Evolutionary conservation across 352 stramenopile genomes (phyloP).

Genomic region (Phytophthora brassicae): DNA sequence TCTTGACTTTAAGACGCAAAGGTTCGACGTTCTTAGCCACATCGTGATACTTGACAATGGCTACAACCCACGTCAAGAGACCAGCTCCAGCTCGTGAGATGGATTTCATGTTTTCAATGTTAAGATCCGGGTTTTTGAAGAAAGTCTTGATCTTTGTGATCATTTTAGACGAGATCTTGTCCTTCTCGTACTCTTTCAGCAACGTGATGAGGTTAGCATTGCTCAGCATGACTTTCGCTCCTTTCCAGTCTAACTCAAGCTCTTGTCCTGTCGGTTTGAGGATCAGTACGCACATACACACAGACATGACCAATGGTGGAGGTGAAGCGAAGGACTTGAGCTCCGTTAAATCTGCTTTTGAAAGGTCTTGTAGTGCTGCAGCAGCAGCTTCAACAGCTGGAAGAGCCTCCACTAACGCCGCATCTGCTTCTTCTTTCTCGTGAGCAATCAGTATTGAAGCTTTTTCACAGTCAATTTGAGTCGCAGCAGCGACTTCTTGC

Average conservation of each 20-base stretch:
- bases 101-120: constrained; percentile 95
- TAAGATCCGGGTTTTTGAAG: constrained; percentile 92
- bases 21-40: constrained; percentile 95
- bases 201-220: constrained; percentile 90
- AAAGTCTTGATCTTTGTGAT: constrained; percentile 95
- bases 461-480: constrained; percentile 90
- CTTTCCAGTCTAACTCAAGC: constrained; percentile 93
- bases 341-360: constrained; percentile 95
- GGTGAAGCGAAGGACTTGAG: constrained; percentile 96
- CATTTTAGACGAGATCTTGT: constrained; percentile 95
- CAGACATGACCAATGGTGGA: constrained; percentile 91
- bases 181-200: constrained; percentile 96
- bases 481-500: constrained; percentile 89
- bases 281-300: constrained; percentile 92
- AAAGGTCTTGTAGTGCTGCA: constrained; percentile 91
- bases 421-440: constrained; percentile 94
- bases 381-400: constrained; percentile 94
- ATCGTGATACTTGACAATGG: constrained; percentile 96
- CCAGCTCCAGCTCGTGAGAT: constrained; percentile 91
- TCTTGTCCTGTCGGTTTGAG: constrained; percentile 92
- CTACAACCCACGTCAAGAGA: constrained; percentile 93
- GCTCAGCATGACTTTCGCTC: constrained; percentile 94
- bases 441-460: constrained; percentile 89
- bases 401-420: constrained; percentile 90
- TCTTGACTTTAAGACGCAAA: constrained; percentile 90